A percentile compares a stretch with the other conserved stretches of the same genome.
phyloP scores from a whole-genome alignment of 108 stramenopile species.

The Skeletonema costatum region DNA sequence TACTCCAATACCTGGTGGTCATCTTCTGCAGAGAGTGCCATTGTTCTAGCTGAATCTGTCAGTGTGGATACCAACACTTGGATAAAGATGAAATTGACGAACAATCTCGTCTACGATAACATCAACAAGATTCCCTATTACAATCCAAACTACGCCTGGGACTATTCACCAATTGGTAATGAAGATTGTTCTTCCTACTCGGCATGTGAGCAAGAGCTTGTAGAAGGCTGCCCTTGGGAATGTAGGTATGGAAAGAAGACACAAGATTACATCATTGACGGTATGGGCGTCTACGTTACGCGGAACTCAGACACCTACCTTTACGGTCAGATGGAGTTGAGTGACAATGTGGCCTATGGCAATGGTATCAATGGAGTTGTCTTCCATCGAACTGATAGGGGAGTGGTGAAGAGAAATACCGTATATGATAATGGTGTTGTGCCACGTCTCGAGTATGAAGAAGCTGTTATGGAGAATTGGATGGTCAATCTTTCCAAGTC shows the following conservation, averaged over 20 bases:
- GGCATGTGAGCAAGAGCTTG: slow-evolving; percentile 16
- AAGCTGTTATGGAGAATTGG: slow-evolving; percentile 16
- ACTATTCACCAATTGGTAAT: slow-evolving; percentile 25
- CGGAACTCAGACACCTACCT: slow-evolving; percentile 22
- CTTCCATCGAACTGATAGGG: slow-evolving; percentile 32
- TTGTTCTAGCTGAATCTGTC: slow-evolving; percentile 22
- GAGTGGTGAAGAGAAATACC: slow-evolving; percentile 12
- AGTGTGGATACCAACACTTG: slow-evolving; percentile 8
- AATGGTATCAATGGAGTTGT: slow-evolving; percentile 44
- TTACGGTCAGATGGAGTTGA: slow-evolving; percentile 23
- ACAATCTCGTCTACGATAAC: slow-evolving; percentile 28
- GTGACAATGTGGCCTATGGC: slow-evolving; percentile 14
- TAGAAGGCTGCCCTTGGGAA: slow-evolving; percentile 24
- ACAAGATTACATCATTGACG: slow-evolving; percentile 34
- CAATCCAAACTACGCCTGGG: slow-evolving; percentile 36
- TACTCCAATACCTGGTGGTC: slow-evolving; percentile 30
- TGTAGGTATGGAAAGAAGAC: slow-evolving; percentile 20
- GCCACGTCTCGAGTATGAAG: slow-evolving; percentile 15
- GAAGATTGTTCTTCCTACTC: slow-evolving; percentile 5
- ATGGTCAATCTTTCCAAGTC: slow-evolving; percentile 10
- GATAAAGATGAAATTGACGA: slow-evolving; percentile 25
- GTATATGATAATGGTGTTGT: slow-evolving; percentile 35
- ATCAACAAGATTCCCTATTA: slow-evolving; percentile 34
- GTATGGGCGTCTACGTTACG: slow-evolving; percentile 31
- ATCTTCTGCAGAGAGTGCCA: slow-evolving; percentile 16